Conservation (phyloP, 345 rosid genomes). For the Hypericum androsaemum region DNA sequence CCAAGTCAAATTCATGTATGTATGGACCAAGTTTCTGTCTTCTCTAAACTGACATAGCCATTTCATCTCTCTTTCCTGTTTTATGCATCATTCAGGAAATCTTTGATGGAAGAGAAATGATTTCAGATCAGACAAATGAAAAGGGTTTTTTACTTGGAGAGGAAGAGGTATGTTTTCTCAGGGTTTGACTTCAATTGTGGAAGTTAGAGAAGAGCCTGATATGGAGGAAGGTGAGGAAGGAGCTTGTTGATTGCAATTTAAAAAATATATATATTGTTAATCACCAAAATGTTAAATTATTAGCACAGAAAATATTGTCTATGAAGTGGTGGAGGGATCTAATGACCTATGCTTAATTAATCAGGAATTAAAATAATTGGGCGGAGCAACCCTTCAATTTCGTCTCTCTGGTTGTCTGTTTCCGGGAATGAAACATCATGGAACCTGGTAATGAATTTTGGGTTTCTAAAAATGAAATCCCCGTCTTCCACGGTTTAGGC, state of each 20-base stretch:
- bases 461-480: constrained; percentile 1
- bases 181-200: constrained; percentile 43
- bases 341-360: constrained; percentile 7
- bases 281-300: constrained; percentile 16
- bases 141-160: constrained; percentile 9
- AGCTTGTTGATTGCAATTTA: constrained; percentile 11
- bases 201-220: constrained; percentile 15
- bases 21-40: too few species aligned
- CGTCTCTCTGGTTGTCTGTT: constrained; percentile 50
- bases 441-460: constrained; percentile 1
- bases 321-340: constrained; percentile 21
- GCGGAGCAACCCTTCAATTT: constrained; percentile 29
- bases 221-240: constrained; percentile 17
- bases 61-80: too few species aligned
- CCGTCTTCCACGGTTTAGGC: not conserved
- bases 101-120: not conserved
- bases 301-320: constrained; percentile 2
- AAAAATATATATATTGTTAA: constrained; percentile 25
- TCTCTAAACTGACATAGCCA: too few species aligned
- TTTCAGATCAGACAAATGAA: not conserved
- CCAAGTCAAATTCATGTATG: too few species aligned
- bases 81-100: too few species aligned
- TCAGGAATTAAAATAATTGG: constrained; percentile 17
- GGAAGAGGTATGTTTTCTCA: constrained; percentile 11
- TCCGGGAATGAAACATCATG: constrained; percentile 31